These are phyloP conservation scores for Aureobasidium lini DNA, from an alignment of 2,329 filamentous ascomycete genomes.

Conservation along the genomic window DNA sequence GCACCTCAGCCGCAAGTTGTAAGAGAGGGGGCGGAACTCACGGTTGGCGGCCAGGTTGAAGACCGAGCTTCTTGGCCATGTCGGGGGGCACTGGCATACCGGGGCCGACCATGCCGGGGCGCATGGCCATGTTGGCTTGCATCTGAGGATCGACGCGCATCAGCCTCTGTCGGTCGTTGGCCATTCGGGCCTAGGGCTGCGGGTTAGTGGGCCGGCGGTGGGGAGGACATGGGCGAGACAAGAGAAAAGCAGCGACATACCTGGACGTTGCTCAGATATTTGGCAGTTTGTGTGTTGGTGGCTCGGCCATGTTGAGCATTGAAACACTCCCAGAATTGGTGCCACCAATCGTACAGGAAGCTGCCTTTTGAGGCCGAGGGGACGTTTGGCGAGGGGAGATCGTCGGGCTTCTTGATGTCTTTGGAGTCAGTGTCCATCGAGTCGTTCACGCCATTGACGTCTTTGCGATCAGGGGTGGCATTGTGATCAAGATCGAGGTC, in stretches of 20 bases:
- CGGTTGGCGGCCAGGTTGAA: conserved; percentile 71
- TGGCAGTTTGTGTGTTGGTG: conserved; percentile 6
- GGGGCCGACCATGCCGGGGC: conserved; percentile 49
- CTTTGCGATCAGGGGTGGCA: conserved; percentile 53
- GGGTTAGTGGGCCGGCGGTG: conserved; percentile 24
- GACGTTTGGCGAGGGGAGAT: conserved; percentile 68
- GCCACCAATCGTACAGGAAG: conserved; percentile 97
- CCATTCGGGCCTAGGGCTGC: conserved; percentile 56
- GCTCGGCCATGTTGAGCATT: conserved; percentile 60
- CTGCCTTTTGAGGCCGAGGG: conserved; percentile 62
- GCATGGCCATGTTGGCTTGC: conserved; percentile 24
- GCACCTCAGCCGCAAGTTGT: not conserved
- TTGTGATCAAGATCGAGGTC: conserved; percentile 43
- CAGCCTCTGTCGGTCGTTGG: conserved; percentile 16
- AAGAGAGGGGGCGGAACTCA: conserved; percentile 35
- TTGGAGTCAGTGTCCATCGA: conserved; percentile 67
- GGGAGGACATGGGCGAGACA: not conserved
- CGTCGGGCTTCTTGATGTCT: conserved; percentile 70
- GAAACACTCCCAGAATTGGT: conserved; percentile 94
- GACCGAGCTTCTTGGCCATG: conserved; percentile 60
- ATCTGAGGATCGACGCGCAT: conserved; percentile 18
- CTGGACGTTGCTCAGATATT: conserved; percentile 10
- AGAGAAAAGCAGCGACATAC: conserved; percentile 7
- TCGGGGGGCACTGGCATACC: conserved; percentile 55
- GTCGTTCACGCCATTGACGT: conserved; percentile 63